phyloP scores from a whole-genome alignment of 257 asterid genomes.

The Vinca minor region DNA sequence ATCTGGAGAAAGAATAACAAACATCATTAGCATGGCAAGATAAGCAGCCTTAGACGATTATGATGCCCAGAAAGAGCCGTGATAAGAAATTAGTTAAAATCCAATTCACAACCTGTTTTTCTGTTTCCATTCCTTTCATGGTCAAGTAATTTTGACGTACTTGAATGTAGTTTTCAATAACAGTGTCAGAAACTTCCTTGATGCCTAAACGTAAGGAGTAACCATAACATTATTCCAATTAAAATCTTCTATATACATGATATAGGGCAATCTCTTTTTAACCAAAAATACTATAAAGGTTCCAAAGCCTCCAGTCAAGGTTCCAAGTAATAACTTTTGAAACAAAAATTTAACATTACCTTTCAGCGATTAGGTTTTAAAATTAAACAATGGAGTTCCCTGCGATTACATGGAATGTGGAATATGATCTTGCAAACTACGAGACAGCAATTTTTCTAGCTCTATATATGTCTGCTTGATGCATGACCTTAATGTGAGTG shows the following conservation, averaged over 20 bases:
- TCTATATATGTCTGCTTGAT: background rate
- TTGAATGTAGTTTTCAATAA: background rate
- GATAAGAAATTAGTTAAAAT: background rate
- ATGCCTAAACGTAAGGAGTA: background rate
- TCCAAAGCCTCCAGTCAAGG: background rate
- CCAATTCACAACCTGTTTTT: no score
- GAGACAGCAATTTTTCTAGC: background rate
- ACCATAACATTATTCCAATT: background rate
- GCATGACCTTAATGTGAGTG: background rate
- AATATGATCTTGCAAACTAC: background rate
- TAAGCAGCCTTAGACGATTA: background rate
- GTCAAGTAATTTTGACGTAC: background rate
- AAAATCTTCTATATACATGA: background rate
- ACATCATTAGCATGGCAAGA: constrained; percentile 6
- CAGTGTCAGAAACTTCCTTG: background rate
- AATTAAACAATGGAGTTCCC: background rate
- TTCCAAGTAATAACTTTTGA: background rate
- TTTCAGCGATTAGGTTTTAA: background rate
- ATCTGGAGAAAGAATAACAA: constrained; percentile 37
- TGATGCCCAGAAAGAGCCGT: background rate
- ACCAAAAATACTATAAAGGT: background rate
- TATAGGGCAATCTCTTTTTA: background rate
- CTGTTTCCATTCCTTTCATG: background rate
- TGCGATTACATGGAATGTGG: background rate
- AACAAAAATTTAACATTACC: background rate